Percentiles rank a stretch among this genome's conserved stretches.
Evolutionary conservation across 345 rosid species (phyloP).

Genomic region (Citrus unshiu): DNA sequence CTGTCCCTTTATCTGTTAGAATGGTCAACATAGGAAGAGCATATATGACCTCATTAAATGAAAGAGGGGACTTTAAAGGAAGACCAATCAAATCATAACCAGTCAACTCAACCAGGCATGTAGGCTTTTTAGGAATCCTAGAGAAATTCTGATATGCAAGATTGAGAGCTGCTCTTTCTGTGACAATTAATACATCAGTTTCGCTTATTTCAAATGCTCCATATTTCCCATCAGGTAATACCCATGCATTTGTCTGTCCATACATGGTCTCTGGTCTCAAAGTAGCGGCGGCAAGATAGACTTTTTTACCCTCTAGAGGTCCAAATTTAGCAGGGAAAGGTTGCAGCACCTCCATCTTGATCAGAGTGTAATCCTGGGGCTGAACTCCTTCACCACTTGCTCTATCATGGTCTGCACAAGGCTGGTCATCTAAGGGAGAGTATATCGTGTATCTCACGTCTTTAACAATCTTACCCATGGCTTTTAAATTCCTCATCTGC

Average conservation of each 20-base stretch:
- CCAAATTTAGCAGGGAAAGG: constrained; percentile 70
- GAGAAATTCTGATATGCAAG: constrained; percentile 88
- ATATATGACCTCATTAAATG: constrained; percentile 63
- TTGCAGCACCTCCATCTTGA: constrained; percentile 77
- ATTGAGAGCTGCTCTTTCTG: constrained; percentile 80
- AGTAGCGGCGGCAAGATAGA: constrained; percentile 84
- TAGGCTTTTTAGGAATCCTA: constrained; percentile 60
- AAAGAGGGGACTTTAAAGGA: constrained; percentile 70
- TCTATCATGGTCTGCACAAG: constrained; percentile 95
- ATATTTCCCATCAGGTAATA: constrained; percentile 85
- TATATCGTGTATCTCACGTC: constrained; percentile 76
- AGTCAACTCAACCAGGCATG: constrained; percentile 74
- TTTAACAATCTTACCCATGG: constrained; percentile 86
- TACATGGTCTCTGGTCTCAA: constrained; percentile 98
- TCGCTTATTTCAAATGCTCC: constrained; percentile 91
- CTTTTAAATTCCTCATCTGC: constrained; percentile 87
- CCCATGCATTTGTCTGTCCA: constrained; percentile 98
- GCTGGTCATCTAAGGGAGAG: constrained; percentile 95
- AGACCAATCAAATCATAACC: constrained; percentile 91
- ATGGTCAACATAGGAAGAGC: constrained; percentile 94
- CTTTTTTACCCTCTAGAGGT: constrained; percentile 65
- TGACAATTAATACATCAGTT: constrained; percentile 66
- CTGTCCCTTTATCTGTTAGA: constrained; percentile 93
- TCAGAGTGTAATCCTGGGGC: constrained; percentile 91
- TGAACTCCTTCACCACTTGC: constrained; percentile 93